Percentiles rank a stretch among this genome's conserved stretches.
These are phyloP conservation scores for Amanita jacksonii DNA, from an alignment of 768 basidiomycete species.

Conservation along the genomic window DNA sequence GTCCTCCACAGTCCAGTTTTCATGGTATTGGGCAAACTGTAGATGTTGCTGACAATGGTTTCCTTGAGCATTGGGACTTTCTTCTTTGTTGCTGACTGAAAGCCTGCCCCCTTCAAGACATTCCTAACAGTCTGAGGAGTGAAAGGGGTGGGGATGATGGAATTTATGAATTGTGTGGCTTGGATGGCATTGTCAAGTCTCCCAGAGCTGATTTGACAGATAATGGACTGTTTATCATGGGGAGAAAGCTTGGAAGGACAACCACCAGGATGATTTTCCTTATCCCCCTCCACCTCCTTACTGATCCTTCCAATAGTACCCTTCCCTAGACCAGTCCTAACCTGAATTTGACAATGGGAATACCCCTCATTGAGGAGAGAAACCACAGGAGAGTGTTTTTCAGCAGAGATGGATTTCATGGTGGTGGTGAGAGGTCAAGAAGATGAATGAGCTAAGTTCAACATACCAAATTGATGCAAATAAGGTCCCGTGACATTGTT, in stretches of 20 bases:
- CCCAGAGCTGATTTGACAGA: slow-evolving; percentile 15
- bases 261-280: neutral
- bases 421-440: too few relatives aligned
- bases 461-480: too few relatives aligned
- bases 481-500: slow-evolving; percentile 3
- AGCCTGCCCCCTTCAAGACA: slow-evolving; percentile 10
- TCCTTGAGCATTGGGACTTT: slow-evolving; percentile 14
- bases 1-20: too few relatives aligned
- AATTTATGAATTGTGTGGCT: slow-evolving; percentile 12
- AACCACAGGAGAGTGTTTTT: neutral
- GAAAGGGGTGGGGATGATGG: slow-evolving; percentile 11
- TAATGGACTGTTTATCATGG: slow-evolving; percentile 13
- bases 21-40: slow-evolving; percentile 11
- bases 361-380: slow-evolving; percentile 2
- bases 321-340: neutral
- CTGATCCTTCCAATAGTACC: slow-evolving; percentile 1
- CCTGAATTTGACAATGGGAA: slow-evolving; percentile 3
- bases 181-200: slow-evolving; percentile 15
- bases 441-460: too few relatives aligned
- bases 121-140: slow-evolving; percentile 15
- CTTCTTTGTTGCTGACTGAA: slow-evolving; percentile 14
- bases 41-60: slow-evolving; percentile 9
- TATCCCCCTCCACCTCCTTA: neutral
- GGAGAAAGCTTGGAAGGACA: slow-evolving; percentile 5
- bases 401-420: slow-evolving; percentile 6